phyloP scores from a whole-genome alignment of 1,139 yeast species.

The Pneumocystis jirovecii region DNA sequence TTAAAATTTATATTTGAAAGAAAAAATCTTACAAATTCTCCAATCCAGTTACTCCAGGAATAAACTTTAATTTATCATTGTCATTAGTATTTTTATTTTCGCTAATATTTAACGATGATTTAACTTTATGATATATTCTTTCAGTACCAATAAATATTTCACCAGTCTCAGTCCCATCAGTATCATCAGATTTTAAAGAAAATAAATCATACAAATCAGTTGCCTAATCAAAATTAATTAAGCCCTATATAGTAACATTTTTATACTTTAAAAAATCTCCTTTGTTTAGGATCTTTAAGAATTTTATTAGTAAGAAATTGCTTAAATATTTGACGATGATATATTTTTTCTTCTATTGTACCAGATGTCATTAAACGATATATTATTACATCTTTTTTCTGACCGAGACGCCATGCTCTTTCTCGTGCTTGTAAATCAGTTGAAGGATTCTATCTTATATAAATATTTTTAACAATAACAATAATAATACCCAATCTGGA shows the following conservation, averaged over 20 bases:
- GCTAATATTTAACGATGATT: conserved; percentile 14
- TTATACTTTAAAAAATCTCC: conserved; percentile 58
- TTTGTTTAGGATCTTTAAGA: conserved; percentile 86
- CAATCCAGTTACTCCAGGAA: conserved; percentile 31
- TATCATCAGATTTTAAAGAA: conserved; percentile 61
- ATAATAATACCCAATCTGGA: conserved; percentile 59
- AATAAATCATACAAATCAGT: conserved; percentile 84
- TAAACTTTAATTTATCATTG: conserved; percentile 13
- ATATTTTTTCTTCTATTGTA: conserved; percentile 88
- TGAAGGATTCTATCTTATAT: conserved; percentile 47
- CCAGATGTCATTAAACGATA: conserved; percentile 90
- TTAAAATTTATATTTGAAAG: not conserved
- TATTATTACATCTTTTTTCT: conserved; percentile 81
- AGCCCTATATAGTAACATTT: not conserved
- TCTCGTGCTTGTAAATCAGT: conserved; percentile 95
- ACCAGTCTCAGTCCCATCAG: conserved; percentile 48
- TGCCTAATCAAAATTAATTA: conserved; percentile 23
- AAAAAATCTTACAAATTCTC: conserved; percentile 31
- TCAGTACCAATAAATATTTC: conserved; percentile 46
- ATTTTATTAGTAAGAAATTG: conserved; percentile 88
- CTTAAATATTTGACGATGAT: conserved; percentile 90
- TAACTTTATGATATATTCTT: conserved; percentile 22
- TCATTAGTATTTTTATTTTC: conserved; percentile 17
- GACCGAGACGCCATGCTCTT: conserved; percentile 95
- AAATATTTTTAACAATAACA: not conserved